These are phyloP conservation scores for Cyberlindnera subsufficiens DNA, from an alignment of 805 yeast genomes.

Conservation along the genomic window DNA sequence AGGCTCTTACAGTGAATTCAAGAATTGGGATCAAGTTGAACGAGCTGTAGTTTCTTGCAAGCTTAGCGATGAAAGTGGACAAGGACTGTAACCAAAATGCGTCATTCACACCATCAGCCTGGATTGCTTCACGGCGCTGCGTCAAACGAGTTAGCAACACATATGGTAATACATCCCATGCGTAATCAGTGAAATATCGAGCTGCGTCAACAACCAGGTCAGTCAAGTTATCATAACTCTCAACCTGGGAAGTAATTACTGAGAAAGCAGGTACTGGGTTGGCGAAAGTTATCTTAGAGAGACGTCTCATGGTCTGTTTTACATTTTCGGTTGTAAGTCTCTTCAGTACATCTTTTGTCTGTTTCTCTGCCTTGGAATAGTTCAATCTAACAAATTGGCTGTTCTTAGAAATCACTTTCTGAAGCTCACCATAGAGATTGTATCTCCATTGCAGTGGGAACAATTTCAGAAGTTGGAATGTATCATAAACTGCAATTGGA, in stretches of 20 bases:
- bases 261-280: conserved; percentile 77
- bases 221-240: conserved; percentile 84
- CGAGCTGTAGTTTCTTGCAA: conserved; percentile 45
- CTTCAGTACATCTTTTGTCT: conserved; percentile 72
- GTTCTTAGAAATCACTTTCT: conserved; percentile 50
- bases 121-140: conserved; percentile 59
- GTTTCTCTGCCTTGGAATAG: conserved; percentile 64
- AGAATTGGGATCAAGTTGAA: conserved; percentile 64
- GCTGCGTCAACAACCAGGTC: conserved; percentile 76
- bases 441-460: conserved; percentile 63
- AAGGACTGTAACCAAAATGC: conserved; percentile 83
- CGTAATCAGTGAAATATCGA: conserved; percentile 62
- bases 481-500: conserved; percentile 53
- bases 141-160: conserved; percentile 69
- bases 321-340: conserved; percentile 79
- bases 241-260: conserved; percentile 73
- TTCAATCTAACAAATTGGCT: conserved; percentile 51
- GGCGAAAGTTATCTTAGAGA: conserved; percentile 65
- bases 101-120: conserved; percentile 74
- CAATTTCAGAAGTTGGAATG: conserved; percentile 45
- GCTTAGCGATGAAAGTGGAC: conserved; percentile 69
- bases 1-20: conserved; percentile 51
- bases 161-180: conserved; percentile 81
- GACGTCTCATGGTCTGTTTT: conserved; percentile 59
- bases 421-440: conserved; percentile 76